Base-by-base conservation (phyloP, 2,329 filamentous ascomycete genomes). In the Aschersonia sp. region DNA sequence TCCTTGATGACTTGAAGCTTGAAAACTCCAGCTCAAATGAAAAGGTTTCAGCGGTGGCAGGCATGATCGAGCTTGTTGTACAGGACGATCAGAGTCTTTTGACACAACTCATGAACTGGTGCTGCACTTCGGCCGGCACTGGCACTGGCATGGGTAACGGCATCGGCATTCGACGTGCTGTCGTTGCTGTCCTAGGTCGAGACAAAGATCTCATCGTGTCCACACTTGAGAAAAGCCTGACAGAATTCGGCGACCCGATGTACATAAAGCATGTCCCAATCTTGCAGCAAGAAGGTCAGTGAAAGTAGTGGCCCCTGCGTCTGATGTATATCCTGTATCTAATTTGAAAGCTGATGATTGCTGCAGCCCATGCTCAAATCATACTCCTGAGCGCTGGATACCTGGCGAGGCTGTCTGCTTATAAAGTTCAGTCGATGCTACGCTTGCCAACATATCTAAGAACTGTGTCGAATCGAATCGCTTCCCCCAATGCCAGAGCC, bases 181-280 rank as follows among this genome's bases (percentile, higher is more conserved):
- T 80, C 7, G 52, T 88, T 41, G 75, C 76, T 30, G 72, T 73
- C 6, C 60, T 86, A 28, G 69, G 73, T 9, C 62, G 72, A 40
- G 69, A 73, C 44, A 74, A 66, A 50, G 70, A 71, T 1, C 65
- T 65, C 28, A 65, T 87, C 2, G 65, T 72, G 4, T 67, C 61
- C 0, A 67, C 85, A 38, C 61, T 91, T 48, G 79, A 89, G 56
- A 86, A 80, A 58, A 77, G 74, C 45, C 67, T 95, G 45, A 70
- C 70, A 40, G 77, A 84, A 45, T 95, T 97, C 61, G 86, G 87
- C 1, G 89, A 96, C 56, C 79, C 84, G 45, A 69, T 97, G 9
- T 94, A 89, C 57, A 88, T 97, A 55, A 85, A 80, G 50, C 89
- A 97, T 63, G 78, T 84, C 0, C 82, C 89, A 4, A 77, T 85